These are phyloP conservation scores for Nematocida homosporus DNA, from an alignment of 371 early-diverging fungal species.

Conservation along the genomic window DNA sequence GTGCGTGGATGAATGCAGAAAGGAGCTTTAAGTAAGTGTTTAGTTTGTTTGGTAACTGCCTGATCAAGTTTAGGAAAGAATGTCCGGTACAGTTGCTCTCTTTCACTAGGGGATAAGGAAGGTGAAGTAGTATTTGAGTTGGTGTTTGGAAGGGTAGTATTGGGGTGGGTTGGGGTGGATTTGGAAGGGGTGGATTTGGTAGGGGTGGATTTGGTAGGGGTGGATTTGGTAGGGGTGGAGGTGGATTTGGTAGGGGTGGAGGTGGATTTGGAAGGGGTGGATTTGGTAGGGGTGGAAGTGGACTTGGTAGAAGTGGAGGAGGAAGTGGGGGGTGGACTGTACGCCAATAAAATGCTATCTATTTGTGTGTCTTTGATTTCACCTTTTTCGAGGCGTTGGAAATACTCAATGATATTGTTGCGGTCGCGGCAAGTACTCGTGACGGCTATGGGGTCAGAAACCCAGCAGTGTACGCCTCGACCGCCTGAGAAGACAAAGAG, in stretches of 20 bases:
- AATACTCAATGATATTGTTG: conserved; percentile 76
- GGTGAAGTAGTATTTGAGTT: background rate
- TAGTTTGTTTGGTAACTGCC: conserved; percentile 79
- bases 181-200: no score
- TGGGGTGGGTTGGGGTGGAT: background rate
- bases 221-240: conserved; percentile 67
- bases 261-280: background rate
- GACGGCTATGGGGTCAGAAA: conserved; percentile 80
- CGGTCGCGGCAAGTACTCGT: conserved; percentile 74
- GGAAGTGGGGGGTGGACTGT: no score
- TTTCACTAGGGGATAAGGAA: conserved; percentile 66
- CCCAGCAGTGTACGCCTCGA: conserved; percentile 98
- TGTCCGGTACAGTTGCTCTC: conserved; percentile 73
- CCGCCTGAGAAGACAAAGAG: conserved; percentile 94
- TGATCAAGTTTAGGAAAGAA: conserved; percentile 77
- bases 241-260: background rate
- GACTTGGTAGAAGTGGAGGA: no score
- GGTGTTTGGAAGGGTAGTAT: background rate
- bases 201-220: no score
- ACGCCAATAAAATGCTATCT: background rate
- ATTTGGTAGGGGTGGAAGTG: background rate
- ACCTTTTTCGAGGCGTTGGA: conserved; percentile 43
- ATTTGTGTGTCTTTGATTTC: background rate
- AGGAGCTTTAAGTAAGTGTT: conserved; percentile 94
- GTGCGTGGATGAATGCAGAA: conserved; percentile 86